Evolutionary conservation across 768 basidiomycete species (phyloP).

Genomic region (Suillus subalutaceus): DNA sequence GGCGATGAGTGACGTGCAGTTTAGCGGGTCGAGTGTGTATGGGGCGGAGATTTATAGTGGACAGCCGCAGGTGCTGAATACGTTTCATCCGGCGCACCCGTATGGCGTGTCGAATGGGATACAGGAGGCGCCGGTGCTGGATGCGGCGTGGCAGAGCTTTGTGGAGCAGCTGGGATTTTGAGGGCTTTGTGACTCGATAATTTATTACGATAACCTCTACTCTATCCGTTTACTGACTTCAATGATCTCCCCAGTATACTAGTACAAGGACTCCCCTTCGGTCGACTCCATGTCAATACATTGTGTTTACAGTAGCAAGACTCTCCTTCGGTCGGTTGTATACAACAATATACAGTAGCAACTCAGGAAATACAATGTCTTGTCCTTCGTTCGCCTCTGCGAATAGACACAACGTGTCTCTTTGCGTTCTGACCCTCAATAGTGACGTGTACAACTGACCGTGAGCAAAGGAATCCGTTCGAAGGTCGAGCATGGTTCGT

Average conservation of each 20-base stretch:
- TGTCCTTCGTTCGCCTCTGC: too few relatives aligned
- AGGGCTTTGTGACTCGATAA: slow-evolving; percentile 1
- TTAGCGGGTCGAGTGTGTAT: slow-evolving; percentile 19
- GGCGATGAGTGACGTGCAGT: slow-evolving; percentile 36
- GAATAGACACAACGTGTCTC: too few relatives aligned
- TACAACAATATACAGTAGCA: too few relatives aligned
- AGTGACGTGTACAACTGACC: too few relatives aligned
- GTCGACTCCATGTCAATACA: too few relatives aligned
- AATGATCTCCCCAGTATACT: not conserved
- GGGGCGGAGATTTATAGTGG: slow-evolving; percentile 18
- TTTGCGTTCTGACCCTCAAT: too few relatives aligned
- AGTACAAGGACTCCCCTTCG: too few relatives aligned
- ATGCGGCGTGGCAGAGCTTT: slow-evolving; percentile 68
- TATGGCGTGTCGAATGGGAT: slow-evolving; percentile 12
- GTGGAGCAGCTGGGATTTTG: slow-evolving; percentile 67
- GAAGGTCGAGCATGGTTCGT: too few relatives aligned
- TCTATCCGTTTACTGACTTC: not conserved
- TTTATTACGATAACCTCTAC: not conserved
- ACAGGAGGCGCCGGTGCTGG: slow-evolving; percentile 42
- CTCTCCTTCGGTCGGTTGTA: too few relatives aligned
- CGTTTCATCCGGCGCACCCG: slow-evolving; percentile 20
- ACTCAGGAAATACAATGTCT: too few relatives aligned
- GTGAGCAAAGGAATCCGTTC: too few relatives aligned
- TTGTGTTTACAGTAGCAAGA: too few relatives aligned
- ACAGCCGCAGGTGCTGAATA: slow-evolving; percentile 18